Conservation (phyloP, 495 filamentous ascomycete species). For the Penicillium macrosclerotiorum region DNA sequence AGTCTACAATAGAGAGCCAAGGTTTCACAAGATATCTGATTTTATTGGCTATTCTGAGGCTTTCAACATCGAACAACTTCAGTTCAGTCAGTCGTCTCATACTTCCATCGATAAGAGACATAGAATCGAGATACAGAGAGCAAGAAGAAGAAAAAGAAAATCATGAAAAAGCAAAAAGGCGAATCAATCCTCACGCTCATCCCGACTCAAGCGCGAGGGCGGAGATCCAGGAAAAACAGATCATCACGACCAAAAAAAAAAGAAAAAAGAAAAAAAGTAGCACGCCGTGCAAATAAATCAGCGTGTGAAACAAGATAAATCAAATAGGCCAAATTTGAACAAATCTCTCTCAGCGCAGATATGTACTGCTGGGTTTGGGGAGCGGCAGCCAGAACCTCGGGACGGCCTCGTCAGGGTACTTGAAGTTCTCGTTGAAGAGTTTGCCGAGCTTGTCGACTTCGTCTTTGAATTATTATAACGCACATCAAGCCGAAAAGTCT, state of each 20-base stretch:
- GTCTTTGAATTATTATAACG: no score
- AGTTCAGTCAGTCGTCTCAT: constrained; percentile 19
- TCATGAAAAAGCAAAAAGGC: constrained; percentile 11
- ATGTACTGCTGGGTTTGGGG: constrained; percentile 24
- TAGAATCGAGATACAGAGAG: constrained; percentile 6
- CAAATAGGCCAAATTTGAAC: constrained; percentile 27
- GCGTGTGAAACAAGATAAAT: constrained; percentile 16
- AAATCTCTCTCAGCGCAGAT: constrained; percentile 5
- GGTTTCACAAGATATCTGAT: constrained; percentile 14
- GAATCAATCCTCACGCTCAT: constrained; percentile 22
- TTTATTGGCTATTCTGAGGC: constrained; percentile 21
- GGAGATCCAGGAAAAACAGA: constrained; percentile 19
- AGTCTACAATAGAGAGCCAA: no score
- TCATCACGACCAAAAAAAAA: constrained; percentile 19
- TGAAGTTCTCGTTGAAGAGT: constrained; percentile 95
- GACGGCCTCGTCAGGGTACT: constrained; percentile 85
- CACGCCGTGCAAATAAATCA: constrained; percentile 29
- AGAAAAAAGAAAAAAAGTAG: no score
- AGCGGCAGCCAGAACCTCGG: constrained; percentile 58
- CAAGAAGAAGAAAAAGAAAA: constrained; percentile 9
- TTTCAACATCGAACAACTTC: constrained; percentile 14
- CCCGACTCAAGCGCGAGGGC: constrained; percentile 23
- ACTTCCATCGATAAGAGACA: constrained; percentile 14
- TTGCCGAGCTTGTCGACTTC: constrained; percentile 86
- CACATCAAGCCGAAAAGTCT: no score